phyloP scores from a whole-genome alignment of 2,329 filamentous ascomycete species.

The Fusarium avenaceum region DNA sequence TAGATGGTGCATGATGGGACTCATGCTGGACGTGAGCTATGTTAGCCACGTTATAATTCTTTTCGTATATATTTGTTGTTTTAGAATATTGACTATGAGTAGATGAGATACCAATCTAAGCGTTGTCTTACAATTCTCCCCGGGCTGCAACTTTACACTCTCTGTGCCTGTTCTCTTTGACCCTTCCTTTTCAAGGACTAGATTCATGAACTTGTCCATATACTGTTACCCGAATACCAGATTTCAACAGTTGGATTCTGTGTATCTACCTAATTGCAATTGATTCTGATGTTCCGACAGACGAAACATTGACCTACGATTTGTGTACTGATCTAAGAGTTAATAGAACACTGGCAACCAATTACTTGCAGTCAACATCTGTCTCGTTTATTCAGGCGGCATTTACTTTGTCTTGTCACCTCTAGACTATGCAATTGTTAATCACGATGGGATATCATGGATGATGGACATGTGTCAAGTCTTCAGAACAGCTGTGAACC shows the following conservation, averaged over 20 bases:
- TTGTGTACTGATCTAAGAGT: too few species aligned
- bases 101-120: constrained; percentile 6
- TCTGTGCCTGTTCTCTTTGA: too few species aligned
- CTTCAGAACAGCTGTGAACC: background rate
- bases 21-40: constrained; percentile 35
- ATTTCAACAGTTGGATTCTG: background rate
- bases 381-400: too few species aligned
- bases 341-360: too few species aligned
- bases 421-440: too few species aligned
- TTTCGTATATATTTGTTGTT: constrained; percentile 14
- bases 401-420: too few species aligned
- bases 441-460: too few species aligned
- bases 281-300: background rate
- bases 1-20: constrained; percentile 11
- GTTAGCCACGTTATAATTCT: constrained; percentile 13
- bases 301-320: background rate
- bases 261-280: background rate
- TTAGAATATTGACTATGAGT: background rate
- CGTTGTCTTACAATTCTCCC: background rate
- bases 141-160: background rate
- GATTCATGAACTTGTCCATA: background rate
- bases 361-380: too few species aligned
- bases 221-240: background rate
- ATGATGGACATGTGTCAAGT: too few species aligned
- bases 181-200: too few species aligned